Base-by-base conservation (phyloP, 2,329 filamentous ascomycete genomes). In the Hypoxylon sp. region DNA sequence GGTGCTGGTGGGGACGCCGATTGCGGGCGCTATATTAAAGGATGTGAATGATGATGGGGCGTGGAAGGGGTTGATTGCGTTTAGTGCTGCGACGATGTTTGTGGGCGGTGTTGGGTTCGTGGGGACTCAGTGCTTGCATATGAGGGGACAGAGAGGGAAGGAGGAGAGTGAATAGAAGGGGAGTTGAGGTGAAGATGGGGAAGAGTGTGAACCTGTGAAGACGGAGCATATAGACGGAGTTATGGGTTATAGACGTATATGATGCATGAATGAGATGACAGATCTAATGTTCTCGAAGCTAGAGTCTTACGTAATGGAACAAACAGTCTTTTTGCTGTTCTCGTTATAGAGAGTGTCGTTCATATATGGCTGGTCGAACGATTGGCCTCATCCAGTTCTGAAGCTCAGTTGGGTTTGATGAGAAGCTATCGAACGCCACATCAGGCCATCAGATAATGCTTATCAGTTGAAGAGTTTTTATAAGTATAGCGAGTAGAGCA, bases 1-100 rank as follows among this genome's bases (percentile, higher is more conserved):
- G 80, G 66, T 88, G 80, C 73, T 90, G 81, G 70, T 87, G 1
- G 80, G 81, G 0, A 89, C 69, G 76, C 83, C 70, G 78, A 86
- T 75, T 81, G 85, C 77, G 82, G 80, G 88, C 78, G 89, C 74
- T 58, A 85, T 80, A 74, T 76, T 81, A 61, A 76, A 11, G 50
- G 64, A 58, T 14, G 60, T 33, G 3, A 37, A 63, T 13, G 69
- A 69, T 8, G 59, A 61, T 3, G 42, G 6, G 5, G 13, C 24
- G 2, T 71, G 69, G 69, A 53, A 24, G 35, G 67, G 66, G 13
- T 19, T 70, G 19, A 66, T 70, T 29, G 66, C 31, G n/a, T 71
- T 67, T 48, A 51, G 53, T 37, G 67, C 53, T 13, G 42, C 60
- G 33, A 71, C 69, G 37, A n/a, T 71, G 59, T 19, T 60, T 17